Evolutionary conservation across 2,329 filamentous ascomycete genomes (phyloP).

Genomic region (Fusarium sublunatum): DNA sequence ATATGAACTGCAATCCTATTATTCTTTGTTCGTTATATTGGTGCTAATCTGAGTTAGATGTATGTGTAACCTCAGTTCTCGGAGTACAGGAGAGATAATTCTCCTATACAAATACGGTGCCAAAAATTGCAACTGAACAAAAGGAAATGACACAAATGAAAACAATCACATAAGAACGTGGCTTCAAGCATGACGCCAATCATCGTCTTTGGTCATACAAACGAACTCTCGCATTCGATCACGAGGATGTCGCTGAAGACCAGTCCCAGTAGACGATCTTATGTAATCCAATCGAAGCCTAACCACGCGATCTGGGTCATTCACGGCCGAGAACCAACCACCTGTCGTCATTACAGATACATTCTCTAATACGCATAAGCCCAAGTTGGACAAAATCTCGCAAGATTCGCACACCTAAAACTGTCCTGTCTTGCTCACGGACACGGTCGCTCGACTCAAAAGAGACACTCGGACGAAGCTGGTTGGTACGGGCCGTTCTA

Average conservation of each 20-base stretch:
- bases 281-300: conserved; percentile 33
- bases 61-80: no score
- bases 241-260: conserved; percentile 20
- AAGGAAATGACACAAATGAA: neutral
- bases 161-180: neutral
- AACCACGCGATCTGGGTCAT: conserved; percentile 32
- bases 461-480: conserved; percentile 22
- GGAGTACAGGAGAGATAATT: no score
- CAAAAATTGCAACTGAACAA: neutral
- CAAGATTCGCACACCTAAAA: neutral
- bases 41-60: no score
- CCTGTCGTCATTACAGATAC: conserved; percentile 22
- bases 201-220: neutral
- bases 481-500: conserved; percentile 25
- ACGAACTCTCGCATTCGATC: conserved; percentile 2
- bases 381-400: neutral
- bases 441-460: conserved; percentile 18
- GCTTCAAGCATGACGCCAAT: no score
- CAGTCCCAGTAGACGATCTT: conserved; percentile 13
- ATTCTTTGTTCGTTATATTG: no score
- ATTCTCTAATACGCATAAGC: conserved; percentile 17
- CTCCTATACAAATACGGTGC: no score
- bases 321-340: conserved; percentile 26
- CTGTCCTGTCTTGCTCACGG: conserved; percentile 6
- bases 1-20: no score